Conservation (phyloP, 1,139 yeast genomes). For the Hanseniaspora sp. region DNA sequence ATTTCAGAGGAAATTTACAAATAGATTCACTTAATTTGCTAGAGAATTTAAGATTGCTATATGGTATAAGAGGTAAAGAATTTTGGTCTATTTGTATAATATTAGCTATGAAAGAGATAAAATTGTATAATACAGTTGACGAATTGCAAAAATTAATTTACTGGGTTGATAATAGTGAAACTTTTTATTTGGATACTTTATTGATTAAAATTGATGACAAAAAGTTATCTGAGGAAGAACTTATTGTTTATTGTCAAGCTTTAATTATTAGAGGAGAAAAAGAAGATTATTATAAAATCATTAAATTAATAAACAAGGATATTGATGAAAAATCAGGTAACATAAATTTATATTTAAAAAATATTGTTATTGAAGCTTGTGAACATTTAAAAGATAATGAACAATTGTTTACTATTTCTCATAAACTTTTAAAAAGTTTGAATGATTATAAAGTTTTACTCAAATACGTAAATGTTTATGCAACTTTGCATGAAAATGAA, state of each 20-base stretch:
- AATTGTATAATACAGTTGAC: not conserved
- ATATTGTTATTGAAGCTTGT: slow-evolving; percentile 24
- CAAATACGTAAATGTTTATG: slow-evolving; percentile 21
- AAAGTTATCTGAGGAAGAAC: slow-evolving; percentile 24
- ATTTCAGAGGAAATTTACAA: slow-evolving; percentile 5
- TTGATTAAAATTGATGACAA: slow-evolving; percentile 6
- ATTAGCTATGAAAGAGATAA: slow-evolving; percentile 6
- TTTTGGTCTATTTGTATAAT: slow-evolving; percentile 6
- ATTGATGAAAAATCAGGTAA: slow-evolving; percentile 20
- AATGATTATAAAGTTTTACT: slow-evolving; percentile 27
- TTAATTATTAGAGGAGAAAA: slow-evolving; percentile 23
- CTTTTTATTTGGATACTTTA: slow-evolving; percentile 19
- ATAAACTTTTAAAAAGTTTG: slow-evolving; percentile 20
- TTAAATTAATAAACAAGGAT: slow-evolving; percentile 21
- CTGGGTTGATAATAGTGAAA: slow-evolving; percentile 2
- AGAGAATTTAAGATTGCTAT: slow-evolving; percentile 5
- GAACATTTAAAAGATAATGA: slow-evolving; percentile 17
- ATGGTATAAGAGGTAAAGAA: not conserved
- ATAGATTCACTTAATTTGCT: not conserved
- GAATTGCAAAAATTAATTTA: slow-evolving; percentile 7
- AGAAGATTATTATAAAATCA: slow-evolving; percentile 22
- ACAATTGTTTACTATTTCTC: slow-evolving; percentile 20
- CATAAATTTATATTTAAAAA: slow-evolving; percentile 27
- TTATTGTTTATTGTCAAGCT: slow-evolving; percentile 25
- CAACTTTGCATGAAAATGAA: not conserved